Percentiles rank a stretch among this genome's conserved stretches.
Conservation (phyloP, 139 green algal genomes). For the Desmodesmus armatus region DNA sequence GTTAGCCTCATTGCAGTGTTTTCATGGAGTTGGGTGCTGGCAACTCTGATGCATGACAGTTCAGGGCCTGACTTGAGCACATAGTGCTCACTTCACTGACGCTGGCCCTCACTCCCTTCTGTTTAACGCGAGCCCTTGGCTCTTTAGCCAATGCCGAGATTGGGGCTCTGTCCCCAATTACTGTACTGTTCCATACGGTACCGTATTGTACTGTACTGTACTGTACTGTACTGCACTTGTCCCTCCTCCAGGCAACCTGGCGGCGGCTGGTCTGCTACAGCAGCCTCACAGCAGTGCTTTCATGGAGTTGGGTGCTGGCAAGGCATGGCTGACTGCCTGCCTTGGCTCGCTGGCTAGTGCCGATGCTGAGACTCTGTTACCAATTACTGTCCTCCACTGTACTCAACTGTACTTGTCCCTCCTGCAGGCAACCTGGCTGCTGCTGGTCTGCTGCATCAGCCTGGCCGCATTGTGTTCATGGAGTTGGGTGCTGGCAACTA, state of each 20-base stretch:
- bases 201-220: no score
- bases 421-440: constrained; percentile 7
- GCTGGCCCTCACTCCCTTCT: no score
- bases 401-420: no score
- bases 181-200: no score
- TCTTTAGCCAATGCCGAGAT: no score
- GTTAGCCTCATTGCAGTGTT: background rate
- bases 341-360: constrained; percentile 20
- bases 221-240: no score
- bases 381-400: no score
- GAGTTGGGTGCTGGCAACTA: constrained; percentile 75
- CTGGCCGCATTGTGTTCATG: constrained; percentile 38
- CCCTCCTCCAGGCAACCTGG: constrained; percentile 27
- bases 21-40: constrained; percentile 72
- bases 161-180: no score
- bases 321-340: constrained; percentile 65
- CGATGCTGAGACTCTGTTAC: constrained; percentile 32
- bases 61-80: no score
- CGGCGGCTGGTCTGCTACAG: constrained; percentile 23
- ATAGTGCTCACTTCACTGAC: no score
- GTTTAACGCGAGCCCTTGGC: no score
- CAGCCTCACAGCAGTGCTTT: constrained; percentile 14
- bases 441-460: constrained; percentile 16
- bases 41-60: no score
- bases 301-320: constrained; percentile 73